Base-by-base conservation (phyloP, 2,329 filamentous ascomycete genomes). In the Trichoderma semiorbis region DNA sequence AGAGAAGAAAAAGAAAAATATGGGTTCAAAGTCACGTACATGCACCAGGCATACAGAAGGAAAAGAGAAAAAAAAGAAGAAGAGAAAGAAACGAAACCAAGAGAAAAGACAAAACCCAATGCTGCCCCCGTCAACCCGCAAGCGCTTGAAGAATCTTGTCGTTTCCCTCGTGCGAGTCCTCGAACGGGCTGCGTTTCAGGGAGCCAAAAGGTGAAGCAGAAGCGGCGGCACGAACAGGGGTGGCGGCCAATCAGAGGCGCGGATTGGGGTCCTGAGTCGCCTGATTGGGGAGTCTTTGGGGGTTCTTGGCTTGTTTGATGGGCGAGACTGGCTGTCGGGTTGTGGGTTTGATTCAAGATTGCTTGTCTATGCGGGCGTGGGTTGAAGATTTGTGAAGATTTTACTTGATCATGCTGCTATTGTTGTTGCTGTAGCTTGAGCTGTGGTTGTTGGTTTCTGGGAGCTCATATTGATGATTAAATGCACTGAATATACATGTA, bases 151-250 rank as follows among this genome's bases (percentile, higher is more conserved):
- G 43, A 47, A n/a, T 47, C 43, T 47, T 47, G 43, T 21, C 43
- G 43, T 47, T 47, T 47, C 43, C 43, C 36, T 47, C 43, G 43
- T 47, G 43, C 43, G 43, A 47, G 18, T 47, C 53, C 58, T 69
- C 60, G 55, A 67, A 72, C 70, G 32, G 60, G 66, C 64, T 24
- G 55, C 58, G 71, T 72, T 72, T 72, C 71, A 72, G 71, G 66
- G 43, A 67, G 36, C n/a, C 18, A 55, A 16, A 61, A 70, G 66
- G 60, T 72, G 71, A 72, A 60, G 71, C 71, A 72, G 53, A 70
- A 60, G 66, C 71, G 60, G 50, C 60, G 60, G 16, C 53, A 21
- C 5, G 39, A 50, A 50, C 65, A 65, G 57, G 60, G 66, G n/a
- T 7, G 18, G 34, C 18, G 50, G 60, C 71, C 71, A 72, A 72